A percentile compares a stretch with the other conserved stretches of the same genome.
Evolutionary conservation across 129 eudicot genomes (phyloP).

Genomic region (Cynara cardunculus): DNA sequence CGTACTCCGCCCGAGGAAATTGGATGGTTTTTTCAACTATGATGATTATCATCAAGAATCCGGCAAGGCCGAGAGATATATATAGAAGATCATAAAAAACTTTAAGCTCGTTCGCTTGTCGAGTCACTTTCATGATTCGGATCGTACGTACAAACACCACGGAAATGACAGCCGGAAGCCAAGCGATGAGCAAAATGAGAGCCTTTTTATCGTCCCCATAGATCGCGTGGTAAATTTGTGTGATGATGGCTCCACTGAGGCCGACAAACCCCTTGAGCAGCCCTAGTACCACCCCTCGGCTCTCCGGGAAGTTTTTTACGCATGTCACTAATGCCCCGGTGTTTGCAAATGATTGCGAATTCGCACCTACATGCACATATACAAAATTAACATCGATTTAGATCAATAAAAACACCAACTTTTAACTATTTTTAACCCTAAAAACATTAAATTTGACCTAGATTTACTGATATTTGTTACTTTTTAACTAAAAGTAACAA

Average conservation of each 20-base stretch:
- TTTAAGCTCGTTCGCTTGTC: constrained; percentile 48
- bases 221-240: constrained; percentile 57
- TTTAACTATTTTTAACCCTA: not conserved
- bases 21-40: constrained; percentile 32
- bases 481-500: no score
- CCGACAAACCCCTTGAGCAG: constrained; percentile 85
- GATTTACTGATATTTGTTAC: no score
- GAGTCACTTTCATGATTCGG: constrained; percentile 50
- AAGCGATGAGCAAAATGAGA: constrained; percentile 66
- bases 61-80: constrained; percentile 72
- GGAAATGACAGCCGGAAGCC: constrained; percentile 78
- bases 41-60: constrained; percentile 61
- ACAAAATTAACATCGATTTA: not conserved
- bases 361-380: constrained; percentile 38
- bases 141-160: constrained; percentile 58
- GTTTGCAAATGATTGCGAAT: constrained; percentile 88
- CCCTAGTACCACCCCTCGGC: constrained; percentile 80
- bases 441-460: not conserved
- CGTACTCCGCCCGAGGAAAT: constrained; percentile 40
- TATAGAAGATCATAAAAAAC: constrained; percentile 63
- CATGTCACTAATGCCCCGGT: constrained; percentile 79
- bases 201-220: constrained; percentile 47
- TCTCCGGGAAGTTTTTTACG: constrained; percentile 84
- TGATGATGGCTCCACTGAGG: constrained; percentile 84
- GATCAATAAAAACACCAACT: not conserved